Percentiles rank a stretch among this genome's conserved stretches.
phyloP scores from a whole-genome alignment of 2,329 filamentous ascomycete genomes.

The Orbilia blumenaviensis region DNA sequence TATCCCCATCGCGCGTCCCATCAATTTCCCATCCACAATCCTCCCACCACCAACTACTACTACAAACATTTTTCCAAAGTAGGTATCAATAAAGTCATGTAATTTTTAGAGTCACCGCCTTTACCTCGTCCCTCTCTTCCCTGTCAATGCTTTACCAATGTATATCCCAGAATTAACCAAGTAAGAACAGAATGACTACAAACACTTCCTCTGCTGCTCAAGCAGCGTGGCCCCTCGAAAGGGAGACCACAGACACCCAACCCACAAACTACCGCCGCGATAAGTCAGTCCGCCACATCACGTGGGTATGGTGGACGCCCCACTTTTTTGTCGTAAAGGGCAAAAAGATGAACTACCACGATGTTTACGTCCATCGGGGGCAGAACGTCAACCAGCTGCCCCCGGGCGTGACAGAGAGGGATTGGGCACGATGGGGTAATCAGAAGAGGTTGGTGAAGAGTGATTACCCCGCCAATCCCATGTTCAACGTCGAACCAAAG shows the following conservation, averaged over 20 bases:
- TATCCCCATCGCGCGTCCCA: not conserved
- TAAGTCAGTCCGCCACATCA: not conserved
- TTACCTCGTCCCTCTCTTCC: no score
- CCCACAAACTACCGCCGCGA: slow-evolving; percentile 12
- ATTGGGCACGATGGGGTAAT: slow-evolving; percentile 20
- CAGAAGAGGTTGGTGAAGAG: not conserved
- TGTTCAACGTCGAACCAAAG: not conserved
- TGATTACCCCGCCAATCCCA: slow-evolving; percentile 1
- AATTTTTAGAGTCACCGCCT: no score
- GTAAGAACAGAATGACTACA: not conserved
- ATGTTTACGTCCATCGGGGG: slow-evolving; percentile 16
- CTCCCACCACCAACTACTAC: not conserved
- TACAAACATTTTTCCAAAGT: not conserved
- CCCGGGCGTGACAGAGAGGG: not conserved
- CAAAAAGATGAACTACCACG: slow-evolving; percentile 39
- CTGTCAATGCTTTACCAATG: no score
- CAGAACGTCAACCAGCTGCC: not conserved
- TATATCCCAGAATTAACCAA: not conserved
- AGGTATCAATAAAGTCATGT: not conserved
- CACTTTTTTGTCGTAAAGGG: slow-evolving; percentile 22
- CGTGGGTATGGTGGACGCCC: slow-evolving; percentile 44
- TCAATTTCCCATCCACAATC: not conserved
- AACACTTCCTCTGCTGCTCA: not conserved
- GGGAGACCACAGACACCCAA: slow-evolving; percentile 33
- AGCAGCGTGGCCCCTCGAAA: slow-evolving; percentile 25